These are phyloP conservation scores for Pugionium dolabratum DNA, from an alignment of 345 rosid genomes.

Conservation along the genomic window DNA sequence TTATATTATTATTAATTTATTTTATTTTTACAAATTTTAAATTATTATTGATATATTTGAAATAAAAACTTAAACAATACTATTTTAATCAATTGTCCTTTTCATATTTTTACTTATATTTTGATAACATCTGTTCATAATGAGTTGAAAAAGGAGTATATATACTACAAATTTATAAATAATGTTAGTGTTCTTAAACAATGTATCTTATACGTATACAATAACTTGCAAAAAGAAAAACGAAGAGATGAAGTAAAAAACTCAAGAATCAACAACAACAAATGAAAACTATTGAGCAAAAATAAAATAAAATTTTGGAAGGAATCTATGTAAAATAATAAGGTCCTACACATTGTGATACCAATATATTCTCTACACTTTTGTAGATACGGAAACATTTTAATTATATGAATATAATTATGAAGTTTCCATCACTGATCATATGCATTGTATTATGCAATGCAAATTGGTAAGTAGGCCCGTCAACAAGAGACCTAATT, in stretches of 20 bases:
- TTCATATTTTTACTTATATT: no score
- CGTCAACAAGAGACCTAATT: constrained; percentile 15
- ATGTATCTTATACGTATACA: no score
- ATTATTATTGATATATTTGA: no score
- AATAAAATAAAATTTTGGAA: not conserved
- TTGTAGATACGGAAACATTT: not conserved
- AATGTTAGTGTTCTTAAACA: no score
- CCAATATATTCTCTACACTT: not conserved
- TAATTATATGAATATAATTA: not conserved
- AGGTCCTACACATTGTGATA: constrained; percentile 7
- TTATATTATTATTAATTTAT: no score
- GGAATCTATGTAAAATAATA: constrained; percentile 20
- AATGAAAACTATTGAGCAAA: not conserved
- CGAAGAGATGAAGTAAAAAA: constrained; percentile 26
- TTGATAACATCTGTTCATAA: no score
- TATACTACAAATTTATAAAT: no score
- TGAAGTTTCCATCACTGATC: constrained; percentile 10
- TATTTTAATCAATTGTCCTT: no score
- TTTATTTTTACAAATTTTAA: no score
- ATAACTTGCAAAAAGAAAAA: not conserved
- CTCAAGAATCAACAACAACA: constrained; percentile 33
- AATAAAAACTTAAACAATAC: no score
- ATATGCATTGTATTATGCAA: constrained; percentile 17
- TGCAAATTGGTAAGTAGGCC: constrained; percentile 14
- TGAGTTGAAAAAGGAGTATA: no score